A percentile compares a stretch with the other conserved stretches of the same genome.
phyloP scores from a whole-genome alignment of 768 basidiomycete species.

The Cystobasidium onofrii region DNA sequence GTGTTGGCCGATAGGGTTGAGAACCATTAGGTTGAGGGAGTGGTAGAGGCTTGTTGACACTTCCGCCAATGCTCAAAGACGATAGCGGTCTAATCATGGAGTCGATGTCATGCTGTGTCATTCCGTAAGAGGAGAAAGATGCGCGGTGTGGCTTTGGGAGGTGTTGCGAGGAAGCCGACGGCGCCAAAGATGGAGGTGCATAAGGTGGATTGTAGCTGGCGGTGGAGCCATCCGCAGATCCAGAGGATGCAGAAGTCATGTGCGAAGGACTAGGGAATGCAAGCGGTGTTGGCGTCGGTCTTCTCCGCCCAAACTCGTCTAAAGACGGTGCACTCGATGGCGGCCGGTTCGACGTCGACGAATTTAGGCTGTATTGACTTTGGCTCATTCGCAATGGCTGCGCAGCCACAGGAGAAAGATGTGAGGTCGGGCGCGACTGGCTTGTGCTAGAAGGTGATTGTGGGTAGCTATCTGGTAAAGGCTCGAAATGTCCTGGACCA shows the following conservation, averaged over 20 bases:
- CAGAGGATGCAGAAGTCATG: background rate
- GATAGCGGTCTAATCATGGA: constrained; percentile 28
- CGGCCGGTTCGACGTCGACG: background rate
- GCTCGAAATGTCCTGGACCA: constrained; percentile 31
- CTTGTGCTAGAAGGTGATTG: background rate
- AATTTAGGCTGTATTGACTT: background rate
- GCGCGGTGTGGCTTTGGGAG: background rate
- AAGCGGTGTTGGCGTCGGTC: constrained; percentile 7
- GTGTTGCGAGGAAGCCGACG: background rate
- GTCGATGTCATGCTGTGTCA: constrained; percentile 20
- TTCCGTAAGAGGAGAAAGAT: constrained; percentile 20
- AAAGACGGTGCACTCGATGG: background rate
- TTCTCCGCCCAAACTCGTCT: constrained; percentile 13
- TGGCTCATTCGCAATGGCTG: constrained; percentile 17
- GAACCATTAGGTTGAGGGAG: constrained; percentile 8
- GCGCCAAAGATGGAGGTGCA: background rate
- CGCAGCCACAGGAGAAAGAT: background rate
- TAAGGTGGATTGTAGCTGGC: constrained; percentile 23
- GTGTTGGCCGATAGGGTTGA: background rate
- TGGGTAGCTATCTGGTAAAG: constrained; percentile 1
- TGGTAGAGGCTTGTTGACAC: constrained; percentile 30
- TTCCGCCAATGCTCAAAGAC: constrained; percentile 21
- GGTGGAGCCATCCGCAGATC: background rate
- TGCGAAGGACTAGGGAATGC: background rate
- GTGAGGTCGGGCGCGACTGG: background rate